Conservation (phyloP, 106 monocot genomes). For the Vanilla planifolia region DNA sequence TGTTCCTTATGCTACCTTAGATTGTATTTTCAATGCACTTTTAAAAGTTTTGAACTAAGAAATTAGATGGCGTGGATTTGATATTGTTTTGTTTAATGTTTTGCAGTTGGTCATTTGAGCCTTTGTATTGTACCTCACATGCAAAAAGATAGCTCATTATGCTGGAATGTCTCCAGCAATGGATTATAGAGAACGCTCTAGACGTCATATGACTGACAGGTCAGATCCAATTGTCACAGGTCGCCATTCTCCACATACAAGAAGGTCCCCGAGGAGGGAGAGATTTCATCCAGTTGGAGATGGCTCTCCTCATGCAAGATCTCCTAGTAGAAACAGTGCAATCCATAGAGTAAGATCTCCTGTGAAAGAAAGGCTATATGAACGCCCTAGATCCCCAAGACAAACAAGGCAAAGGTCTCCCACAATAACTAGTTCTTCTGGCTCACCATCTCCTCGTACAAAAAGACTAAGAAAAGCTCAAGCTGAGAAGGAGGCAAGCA, state of each 20-base stretch:
- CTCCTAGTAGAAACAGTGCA: constrained; percentile 19
- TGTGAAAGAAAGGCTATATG: constrained; percentile 13
- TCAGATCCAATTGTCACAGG: constrained; percentile 16
- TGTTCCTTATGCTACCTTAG: no score
- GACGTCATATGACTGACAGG: constrained; percentile 3
- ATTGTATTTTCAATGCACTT: no score
- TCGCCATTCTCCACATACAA: constrained; percentile 23
- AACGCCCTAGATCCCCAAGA: constrained; percentile 20
- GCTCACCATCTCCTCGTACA: constrained; percentile 36
- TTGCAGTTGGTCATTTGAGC: no score
- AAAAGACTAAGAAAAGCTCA: constrained; percentile 34
- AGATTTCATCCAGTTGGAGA: constrained; percentile 9
- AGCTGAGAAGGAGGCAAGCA: constrained; percentile 23
- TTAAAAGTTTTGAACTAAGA: no score
- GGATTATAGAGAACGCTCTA: constrained; percentile 18
- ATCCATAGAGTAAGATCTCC: constrained; percentile 26
- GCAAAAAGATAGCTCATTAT: not conserved
- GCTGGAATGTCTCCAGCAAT: constrained; percentile 21
- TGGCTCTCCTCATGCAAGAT: constrained; percentile 10
- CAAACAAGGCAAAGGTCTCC: constrained; percentile 13
- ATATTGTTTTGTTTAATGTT: no score
- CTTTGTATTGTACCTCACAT: no score
- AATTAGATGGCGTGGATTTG: no score
- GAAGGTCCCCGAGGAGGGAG: constrained; percentile 22
- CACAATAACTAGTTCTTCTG: constrained; percentile 9